Conservation (phyloP, 2,329 filamentous ascomycete species). For the Malbranchea cinnamomea region DNA sequence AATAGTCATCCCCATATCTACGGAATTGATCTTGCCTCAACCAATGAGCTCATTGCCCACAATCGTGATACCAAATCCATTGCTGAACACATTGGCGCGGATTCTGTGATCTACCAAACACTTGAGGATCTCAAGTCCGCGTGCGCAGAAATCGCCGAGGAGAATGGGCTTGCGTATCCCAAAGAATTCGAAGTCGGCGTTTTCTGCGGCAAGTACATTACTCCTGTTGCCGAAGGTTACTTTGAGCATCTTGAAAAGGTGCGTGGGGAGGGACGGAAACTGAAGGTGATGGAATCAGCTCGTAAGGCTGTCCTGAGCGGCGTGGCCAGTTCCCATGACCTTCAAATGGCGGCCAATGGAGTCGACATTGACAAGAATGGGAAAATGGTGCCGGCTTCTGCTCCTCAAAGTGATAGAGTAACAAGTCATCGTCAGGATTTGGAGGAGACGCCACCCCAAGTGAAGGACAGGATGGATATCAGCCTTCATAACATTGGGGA, state of each 20-base stretch:
- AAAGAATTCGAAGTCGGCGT: slow-evolving; percentile 76
- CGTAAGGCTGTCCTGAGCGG: slow-evolving; percentile 50
- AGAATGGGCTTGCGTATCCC: slow-evolving; percentile 38
- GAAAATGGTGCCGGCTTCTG: slow-evolving; percentile 39
- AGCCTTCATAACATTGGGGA: slow-evolving; percentile 44
- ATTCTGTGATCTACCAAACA: slow-evolving; percentile 62
- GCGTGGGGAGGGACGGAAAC: slow-evolving; percentile 53
- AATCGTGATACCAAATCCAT: slow-evolving; percentile 47
- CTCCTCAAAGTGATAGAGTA: not conserved
- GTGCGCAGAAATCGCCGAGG: slow-evolving; percentile 52
- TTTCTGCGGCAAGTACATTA: slow-evolving; percentile 78
- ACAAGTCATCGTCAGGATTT: slow-evolving; percentile 12
- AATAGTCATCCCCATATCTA: slow-evolving; percentile 66
- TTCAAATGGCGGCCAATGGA: slow-evolving; percentile 48
- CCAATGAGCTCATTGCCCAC: slow-evolving; percentile 56
- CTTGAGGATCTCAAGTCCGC: slow-evolving; percentile 67
- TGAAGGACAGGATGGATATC: slow-evolving; percentile 42
- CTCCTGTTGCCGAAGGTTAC: slow-evolving; percentile 62
- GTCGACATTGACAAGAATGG: slow-evolving; percentile 42
- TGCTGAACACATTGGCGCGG: slow-evolving; percentile 54
- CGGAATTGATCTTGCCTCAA: slow-evolving; percentile 60
- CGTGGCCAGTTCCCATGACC: slow-evolving; percentile 43
- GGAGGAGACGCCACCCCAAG: slow-evolving; percentile 23
- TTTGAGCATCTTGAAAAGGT: slow-evolving; percentile 65
- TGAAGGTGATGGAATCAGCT: slow-evolving; percentile 50